Percentiles rank a stretch among this genome's conserved stretches.
Conservation (phyloP, 768 basidiomycete genomes). For the Kwoniella dendrophila region DNA sequence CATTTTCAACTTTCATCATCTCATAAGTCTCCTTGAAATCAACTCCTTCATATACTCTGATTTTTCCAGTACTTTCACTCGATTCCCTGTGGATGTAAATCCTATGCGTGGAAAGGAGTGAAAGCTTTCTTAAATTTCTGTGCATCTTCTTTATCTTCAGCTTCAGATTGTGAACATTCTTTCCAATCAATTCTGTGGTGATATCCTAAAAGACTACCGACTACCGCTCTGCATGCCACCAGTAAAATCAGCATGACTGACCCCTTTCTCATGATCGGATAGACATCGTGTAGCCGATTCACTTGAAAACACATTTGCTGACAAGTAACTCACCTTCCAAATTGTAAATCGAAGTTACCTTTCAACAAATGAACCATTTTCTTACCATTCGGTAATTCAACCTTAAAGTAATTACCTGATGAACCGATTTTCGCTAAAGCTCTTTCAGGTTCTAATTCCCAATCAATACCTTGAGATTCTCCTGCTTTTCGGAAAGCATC, state of each 20-base stretch:
- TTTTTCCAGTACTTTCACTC: too few species aligned
- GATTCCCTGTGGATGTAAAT: too few species aligned
- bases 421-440: conserved; percentile 61
- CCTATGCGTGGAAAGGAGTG: conserved; percentile 57
- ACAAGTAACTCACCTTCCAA: conserved; percentile 73
- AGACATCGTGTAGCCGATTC: not conserved
- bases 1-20: too few species aligned
- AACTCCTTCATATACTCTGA: not conserved
- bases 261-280: not conserved
- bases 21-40: not conserved
- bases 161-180: conserved; percentile 75
- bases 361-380: conserved; percentile 84
- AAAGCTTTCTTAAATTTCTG: conserved; percentile 83
- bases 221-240: conserved; percentile 67
- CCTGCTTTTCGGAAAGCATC: conserved; percentile 74
- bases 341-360: conserved; percentile 82
- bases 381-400: conserved; percentile 82
- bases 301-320: not conserved
- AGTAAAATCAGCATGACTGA: not conserved
- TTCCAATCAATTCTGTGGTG: conserved; percentile 91
- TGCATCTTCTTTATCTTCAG: conserved; percentile 82
- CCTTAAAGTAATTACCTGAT: conserved; percentile 79
- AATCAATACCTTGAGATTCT: conserved; percentile 67
- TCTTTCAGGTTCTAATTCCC: conserved; percentile 70
- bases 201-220: conserved; percentile 73